Base-by-base conservation (phyloP, 2,329 filamentous ascomycete species). In the Hymenoscyphus linearis region DNA sequence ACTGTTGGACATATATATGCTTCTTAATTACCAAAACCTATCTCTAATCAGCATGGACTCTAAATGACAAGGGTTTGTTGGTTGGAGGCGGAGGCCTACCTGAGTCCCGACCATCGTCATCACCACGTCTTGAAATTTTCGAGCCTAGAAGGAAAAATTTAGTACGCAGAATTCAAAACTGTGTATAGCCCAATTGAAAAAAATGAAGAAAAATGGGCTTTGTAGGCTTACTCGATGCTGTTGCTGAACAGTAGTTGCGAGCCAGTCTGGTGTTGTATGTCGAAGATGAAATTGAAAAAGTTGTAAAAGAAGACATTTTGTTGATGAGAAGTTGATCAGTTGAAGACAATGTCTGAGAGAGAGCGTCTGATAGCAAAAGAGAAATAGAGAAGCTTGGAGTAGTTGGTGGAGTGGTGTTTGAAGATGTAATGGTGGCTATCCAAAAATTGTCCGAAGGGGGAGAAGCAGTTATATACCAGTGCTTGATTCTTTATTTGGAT, bases 61-160 rank as follows among this genome's bases (percentile, higher is more conserved):
- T 9, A 57, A 50, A 16, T 6, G 25, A 52, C 7, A 58, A 14
- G 25, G 34, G 40, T 52, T 52, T 36, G 40, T 52, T 52, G 31
- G 44, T 52, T 58, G 56, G 40, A 22, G 56, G 31, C 44, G 56
- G 40, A 22, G 56, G 31, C 44, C 27, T 58, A 58, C 40, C 50
- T 53, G 50, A 26, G 50, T 58, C 56, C 27, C 56, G 40, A 5
- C 22, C 56, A 52, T 52, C 56, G 14, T 58, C 44, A 25, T 52
- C 56, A 22, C 34, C 56, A 36, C 27, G 9, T 10, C 44, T 6
- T 34, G 35, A 52, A 31, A 18, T 52, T 31, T 22, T 13, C 35
- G 34, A 22, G 40, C 26, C 56, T 58, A 18, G 16, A 25, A 16
- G 40, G 16, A 50, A 27, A 52, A 57, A 53, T 60, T 60, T 44